Evolutionary conservation across 208 protist species (phyloP).

Genomic region (Leishmania martiniquensis): DNA sequence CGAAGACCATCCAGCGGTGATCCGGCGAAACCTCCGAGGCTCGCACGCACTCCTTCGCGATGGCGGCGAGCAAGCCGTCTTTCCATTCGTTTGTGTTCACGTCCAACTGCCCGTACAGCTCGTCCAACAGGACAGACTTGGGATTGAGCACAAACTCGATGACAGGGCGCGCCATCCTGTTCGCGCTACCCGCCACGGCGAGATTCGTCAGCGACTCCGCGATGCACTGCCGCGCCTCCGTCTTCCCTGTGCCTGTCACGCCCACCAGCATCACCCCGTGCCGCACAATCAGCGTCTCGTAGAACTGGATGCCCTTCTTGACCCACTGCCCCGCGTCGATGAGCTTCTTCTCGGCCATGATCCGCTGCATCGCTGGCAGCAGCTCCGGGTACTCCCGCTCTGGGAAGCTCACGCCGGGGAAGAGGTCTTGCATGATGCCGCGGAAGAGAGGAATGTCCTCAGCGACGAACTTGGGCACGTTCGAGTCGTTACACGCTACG

Average conservation of each 20-base stretch:
- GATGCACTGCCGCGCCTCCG: conserved; percentile 84
- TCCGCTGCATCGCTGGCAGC: conserved; percentile 85
- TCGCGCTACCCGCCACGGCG: conserved; percentile 49
- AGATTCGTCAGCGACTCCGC: conserved; percentile 76
- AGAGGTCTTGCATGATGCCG: conserved; percentile 98
- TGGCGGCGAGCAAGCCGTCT: conserved; percentile 91
- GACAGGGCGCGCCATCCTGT: conserved; percentile 82
- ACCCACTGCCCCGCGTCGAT: conserved; percentile 86
- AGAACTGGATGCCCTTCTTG: conserved; percentile 97
- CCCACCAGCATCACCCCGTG: conserved; percentile 99
- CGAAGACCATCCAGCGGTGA: conserved; percentile 98
- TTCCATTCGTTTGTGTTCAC: conserved; percentile 95
- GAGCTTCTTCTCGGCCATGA: conserved; percentile 77
- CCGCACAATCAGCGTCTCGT: conserved; percentile 97
- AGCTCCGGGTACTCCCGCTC: conserved; percentile 94
- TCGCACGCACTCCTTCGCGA: conserved; percentile 90
- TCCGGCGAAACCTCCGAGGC: conserved; percentile 80
- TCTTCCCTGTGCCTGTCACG: conserved; percentile 97
- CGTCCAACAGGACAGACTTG: conserved; percentile 97
- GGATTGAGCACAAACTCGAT: conserved; percentile 97
- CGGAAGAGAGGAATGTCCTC: conserved; percentile 98
- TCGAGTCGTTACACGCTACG: conserved; percentile 97
- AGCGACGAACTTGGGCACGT: conserved; percentile 99
- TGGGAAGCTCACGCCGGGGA: conserved; percentile 96
- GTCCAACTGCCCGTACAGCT: conserved; percentile 97